A percentile compares a stretch with the other conserved stretches of the same genome.
phyloP scores from a whole-genome alignment of 2,329 filamentous ascomycete genomes.

The Penicillium sp. region DNA sequence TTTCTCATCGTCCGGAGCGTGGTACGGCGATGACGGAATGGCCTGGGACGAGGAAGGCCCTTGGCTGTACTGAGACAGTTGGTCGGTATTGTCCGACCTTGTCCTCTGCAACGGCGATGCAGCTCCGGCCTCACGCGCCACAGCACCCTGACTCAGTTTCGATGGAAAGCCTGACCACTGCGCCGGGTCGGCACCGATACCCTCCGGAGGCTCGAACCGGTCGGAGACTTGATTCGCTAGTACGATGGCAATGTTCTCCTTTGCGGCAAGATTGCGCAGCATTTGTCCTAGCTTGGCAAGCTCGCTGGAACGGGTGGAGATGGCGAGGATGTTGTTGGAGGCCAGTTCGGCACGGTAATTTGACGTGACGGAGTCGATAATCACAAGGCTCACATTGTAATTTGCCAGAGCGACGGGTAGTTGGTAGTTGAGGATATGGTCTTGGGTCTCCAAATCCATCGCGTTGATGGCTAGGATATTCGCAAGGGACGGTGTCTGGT shows the following conservation, averaged over 20 bases:
- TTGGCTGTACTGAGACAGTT: slow-evolving; percentile 15
- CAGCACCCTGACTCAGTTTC: slow-evolving; percentile 9
- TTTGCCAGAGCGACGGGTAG: slow-evolving; percentile 80
- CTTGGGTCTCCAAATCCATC: slow-evolving; percentile 89
- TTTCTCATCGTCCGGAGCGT: slow-evolving; percentile 30
- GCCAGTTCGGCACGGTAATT: slow-evolving; percentile 86
- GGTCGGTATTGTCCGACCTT: slow-evolving; percentile 13
- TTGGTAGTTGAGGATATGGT: slow-evolving; percentile 92
- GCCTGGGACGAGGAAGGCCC: slow-evolving; percentile 29
- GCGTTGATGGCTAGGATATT: slow-evolving; percentile 78
- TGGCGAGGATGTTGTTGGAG: slow-evolving; percentile 47
- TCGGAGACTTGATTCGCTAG: slow-evolving; percentile 96
- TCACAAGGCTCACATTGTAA: slow-evolving; percentile 75
- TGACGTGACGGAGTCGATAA: slow-evolving; percentile 89
- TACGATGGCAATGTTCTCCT: slow-evolving; percentile 77
- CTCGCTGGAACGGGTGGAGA: slow-evolving; percentile 75
- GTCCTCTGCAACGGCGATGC: slow-evolving; percentile 25
- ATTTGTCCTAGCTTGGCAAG: slow-evolving; percentile 73
- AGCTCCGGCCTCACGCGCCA: slow-evolving; percentile 19
- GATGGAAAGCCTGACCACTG: slow-evolving; percentile 11
- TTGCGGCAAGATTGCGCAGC: slow-evolving; percentile 73
- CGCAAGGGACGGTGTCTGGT: slow-evolving; percentile 65
- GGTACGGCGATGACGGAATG: slow-evolving; percentile 31
- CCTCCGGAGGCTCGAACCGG: slow-evolving; percentile 60
- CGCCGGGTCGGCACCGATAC: background rate